A percentile compares a stretch with the other conserved stretches of the same genome.
Evolutionary conservation across 164 flowering plant genomes (phyloP).

Genomic region (Umbellularia californica): DNA sequence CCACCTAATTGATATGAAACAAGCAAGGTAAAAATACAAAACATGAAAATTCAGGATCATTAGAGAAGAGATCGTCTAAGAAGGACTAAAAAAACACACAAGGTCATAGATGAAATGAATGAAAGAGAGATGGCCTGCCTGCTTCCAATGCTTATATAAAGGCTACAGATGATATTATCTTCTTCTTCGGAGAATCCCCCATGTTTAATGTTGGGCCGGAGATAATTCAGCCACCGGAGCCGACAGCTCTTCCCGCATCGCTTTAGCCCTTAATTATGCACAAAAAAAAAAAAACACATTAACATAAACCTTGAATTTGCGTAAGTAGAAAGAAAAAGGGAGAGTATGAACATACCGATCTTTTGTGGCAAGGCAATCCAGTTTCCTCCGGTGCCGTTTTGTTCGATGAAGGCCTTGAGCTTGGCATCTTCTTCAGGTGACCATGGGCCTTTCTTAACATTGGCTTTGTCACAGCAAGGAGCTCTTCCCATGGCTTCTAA

Average conservation of each 20-base stretch:
- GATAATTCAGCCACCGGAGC: constrained; percentile 83
- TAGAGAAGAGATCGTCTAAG: neutral
- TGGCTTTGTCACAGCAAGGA: constrained; percentile 91
- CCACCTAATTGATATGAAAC: constrained; percentile 43
- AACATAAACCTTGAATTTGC: neutral
- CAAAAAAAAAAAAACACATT: too few relatives aligned
- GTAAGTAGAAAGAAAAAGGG: neutral
- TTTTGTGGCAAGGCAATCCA: constrained; percentile 90
- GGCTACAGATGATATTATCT: constrained; percentile 79
- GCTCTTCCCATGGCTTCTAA: constrained; percentile 70
- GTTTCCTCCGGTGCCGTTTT: constrained; percentile 76
- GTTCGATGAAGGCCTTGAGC: constrained; percentile 63
- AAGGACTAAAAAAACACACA: too few relatives aligned
- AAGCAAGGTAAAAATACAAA: neutral
- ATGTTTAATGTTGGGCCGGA: constrained; percentile 80
- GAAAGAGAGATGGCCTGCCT: constrained; percentile 33
- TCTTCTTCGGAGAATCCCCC: constrained; percentile 90
- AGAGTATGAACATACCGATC: constrained; percentile 39
- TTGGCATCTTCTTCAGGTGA: constrained; percentile 87
- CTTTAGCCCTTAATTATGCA: constrained; percentile 54
- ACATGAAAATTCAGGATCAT: neutral
- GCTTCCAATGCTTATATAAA: constrained; percentile 79
- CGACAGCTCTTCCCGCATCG: constrained; percentile 94
- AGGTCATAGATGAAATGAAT: too few relatives aligned
- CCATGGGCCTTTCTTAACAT: constrained; percentile 93